Evolutionary conservation across 164 flowering plant species (phyloP).

Genomic region (Nelumbo lutea): DNA sequence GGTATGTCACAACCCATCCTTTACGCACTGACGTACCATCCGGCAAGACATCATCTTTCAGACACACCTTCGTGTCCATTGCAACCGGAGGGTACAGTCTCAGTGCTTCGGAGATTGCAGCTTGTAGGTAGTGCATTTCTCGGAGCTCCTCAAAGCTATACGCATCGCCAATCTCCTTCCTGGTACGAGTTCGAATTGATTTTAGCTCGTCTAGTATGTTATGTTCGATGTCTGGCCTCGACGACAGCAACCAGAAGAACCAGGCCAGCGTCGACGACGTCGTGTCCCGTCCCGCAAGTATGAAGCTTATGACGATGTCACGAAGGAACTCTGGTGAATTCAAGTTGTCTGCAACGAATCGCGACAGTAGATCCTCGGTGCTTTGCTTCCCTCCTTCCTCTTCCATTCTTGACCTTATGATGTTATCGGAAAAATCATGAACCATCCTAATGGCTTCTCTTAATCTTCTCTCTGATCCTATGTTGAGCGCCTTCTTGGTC

Average conservation of each 20-base stretch:
- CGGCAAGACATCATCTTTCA: slow-evolving; percentile 40
- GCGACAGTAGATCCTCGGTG: slow-evolving; percentile 36
- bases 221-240: slow-evolving; percentile 24
- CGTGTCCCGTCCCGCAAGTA: slow-evolving; percentile 53
- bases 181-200: slow-evolving; percentile 12
- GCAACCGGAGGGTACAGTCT: slow-evolving; percentile 54
- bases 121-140: slow-evolving; percentile 55
- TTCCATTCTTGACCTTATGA: slow-evolving; percentile 34
- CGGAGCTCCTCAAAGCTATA: slow-evolving; percentile 35
- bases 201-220: slow-evolving; percentile 36
- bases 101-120: slow-evolving; percentile 45
- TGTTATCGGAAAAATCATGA: slow-evolving; percentile 46
- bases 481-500: slow-evolving; percentile 16
- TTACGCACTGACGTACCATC: slow-evolving; percentile 45
- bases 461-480: slow-evolving; percentile 50
- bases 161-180: slow-evolving; percentile 11
- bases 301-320: slow-evolving; percentile 46
- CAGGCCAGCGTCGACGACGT: slow-evolving; percentile 39
- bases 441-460: slow-evolving; percentile 33
- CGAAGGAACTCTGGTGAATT: slow-evolving; percentile 35
- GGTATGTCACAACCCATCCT: slow-evolving; percentile 36
- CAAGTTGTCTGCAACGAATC: slow-evolving; percentile 27
- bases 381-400: neutral
- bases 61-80: slow-evolving; percentile 26
- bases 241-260: slow-evolving; percentile 50